phyloP scores from a whole-genome alignment of 2,329 filamentous ascomycete species.

The Didymella sp. region DNA sequence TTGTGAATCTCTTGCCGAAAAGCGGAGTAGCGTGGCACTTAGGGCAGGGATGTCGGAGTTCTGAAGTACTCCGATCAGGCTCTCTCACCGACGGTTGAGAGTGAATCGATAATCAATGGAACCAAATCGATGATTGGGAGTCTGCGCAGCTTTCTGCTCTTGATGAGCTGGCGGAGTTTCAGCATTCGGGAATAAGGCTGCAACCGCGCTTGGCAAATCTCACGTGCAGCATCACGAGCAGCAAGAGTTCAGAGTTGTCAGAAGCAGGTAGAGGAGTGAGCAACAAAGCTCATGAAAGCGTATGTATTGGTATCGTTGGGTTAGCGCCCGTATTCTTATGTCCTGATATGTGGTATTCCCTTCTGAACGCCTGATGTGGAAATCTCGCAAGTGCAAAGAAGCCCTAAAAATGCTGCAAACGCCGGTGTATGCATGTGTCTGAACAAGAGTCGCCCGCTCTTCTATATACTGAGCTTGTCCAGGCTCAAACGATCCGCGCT shows the following conservation, averaged over 20 bases:
- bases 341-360: constrained; percentile 10
- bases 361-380: constrained; percentile 22
- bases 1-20: constrained; percentile 30
- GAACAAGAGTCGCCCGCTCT: background rate
- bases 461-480: constrained; percentile 76
- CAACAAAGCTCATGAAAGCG: constrained; percentile 19
- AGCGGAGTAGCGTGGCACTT: constrained; percentile 27
- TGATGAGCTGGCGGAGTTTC: background rate
- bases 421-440: constrained; percentile 38
- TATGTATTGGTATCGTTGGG: constrained; percentile 18
- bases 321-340: constrained; percentile 4
- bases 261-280: constrained; percentile 10
- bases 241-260: background rate
- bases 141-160: background rate
- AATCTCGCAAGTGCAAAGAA: constrained; percentile 20
- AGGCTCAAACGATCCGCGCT: constrained; percentile 78
- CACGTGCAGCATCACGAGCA: constrained; percentile 17
- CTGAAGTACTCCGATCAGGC: constrained; percentile 4
- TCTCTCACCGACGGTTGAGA: constrained; percentile 9
- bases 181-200: constrained; percentile 9
- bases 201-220: constrained; percentile 17
- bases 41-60: constrained; percentile 22
- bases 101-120: background rate
- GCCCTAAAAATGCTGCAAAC: constrained; percentile 30
- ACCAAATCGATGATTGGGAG: background rate